These are phyloP conservation scores for Cladosporium cucumerinum DNA, from an alignment of 2,329 filamentous ascomycete genomes.

Conservation along the genomic window DNA sequence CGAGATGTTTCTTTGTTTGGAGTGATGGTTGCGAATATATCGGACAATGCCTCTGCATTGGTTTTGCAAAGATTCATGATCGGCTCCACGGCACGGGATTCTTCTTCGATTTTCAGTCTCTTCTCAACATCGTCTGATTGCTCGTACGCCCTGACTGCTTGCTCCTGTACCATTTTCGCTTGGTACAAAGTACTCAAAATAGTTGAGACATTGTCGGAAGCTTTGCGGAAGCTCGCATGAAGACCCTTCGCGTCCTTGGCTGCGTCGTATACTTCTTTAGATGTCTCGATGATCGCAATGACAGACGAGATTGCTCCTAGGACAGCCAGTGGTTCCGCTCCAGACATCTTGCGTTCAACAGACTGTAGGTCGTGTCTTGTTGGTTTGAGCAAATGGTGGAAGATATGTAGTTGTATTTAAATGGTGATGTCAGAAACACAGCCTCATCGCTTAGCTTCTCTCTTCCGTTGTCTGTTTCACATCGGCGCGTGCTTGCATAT, in stretches of 20 bases:
- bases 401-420: neutral
- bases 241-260: neutral
- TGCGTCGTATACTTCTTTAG: neutral
- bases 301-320: neutral
- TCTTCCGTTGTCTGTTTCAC: neutral
- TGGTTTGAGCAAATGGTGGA: neutral
- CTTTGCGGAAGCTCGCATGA: neutral
- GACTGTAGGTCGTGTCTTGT: neutral
- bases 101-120: neutral
- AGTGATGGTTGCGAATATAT: neutral
- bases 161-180: neutral
- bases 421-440: neutral
- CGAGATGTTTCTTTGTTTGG: neutral
- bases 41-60: neutral
- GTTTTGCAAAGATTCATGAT: neutral
- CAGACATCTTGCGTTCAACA: neutral
- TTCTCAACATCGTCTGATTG: neutral
- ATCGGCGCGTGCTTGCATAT: too few relatives aligned
- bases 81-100: neutral
- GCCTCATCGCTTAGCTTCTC: neutral
- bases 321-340: neutral
- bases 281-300: neutral
- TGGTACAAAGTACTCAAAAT: neutral
- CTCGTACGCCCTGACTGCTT: neutral
- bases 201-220: neutral